Percentiles rank a stretch among this genome's conserved stretches.
Evolutionary conservation across 2,329 filamentous ascomycete genomes (phyloP).

Genomic region (Fusarium floridanum): DNA sequence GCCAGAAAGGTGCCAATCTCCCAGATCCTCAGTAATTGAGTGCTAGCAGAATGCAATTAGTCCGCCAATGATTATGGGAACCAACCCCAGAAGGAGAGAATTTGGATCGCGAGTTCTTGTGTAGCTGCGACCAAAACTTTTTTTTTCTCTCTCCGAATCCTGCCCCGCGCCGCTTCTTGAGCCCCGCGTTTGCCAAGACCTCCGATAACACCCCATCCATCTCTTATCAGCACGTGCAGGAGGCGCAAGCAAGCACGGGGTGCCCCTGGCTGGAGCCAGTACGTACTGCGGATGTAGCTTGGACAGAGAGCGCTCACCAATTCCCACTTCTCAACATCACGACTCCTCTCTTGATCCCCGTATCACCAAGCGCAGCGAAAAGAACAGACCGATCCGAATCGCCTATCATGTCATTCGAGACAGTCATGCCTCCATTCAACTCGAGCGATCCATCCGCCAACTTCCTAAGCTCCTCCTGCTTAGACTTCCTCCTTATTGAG

Average conservation of each 20-base stretch:
- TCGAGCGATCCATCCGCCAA: conserved; percentile 79
- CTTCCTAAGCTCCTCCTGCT: conserved; percentile 85
- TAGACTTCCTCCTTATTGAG: conserved; percentile 97
- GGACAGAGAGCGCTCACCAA: not conserved
- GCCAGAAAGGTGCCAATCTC: not conserved
- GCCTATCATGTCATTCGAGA: conserved; percentile 77
- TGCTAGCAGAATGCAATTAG: conserved; percentile 28
- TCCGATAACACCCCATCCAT: conserved; percentile 8
- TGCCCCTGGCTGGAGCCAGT: not conserved
- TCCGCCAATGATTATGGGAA: conserved; percentile 32
- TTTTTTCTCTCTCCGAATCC: conserved; percentile 16
- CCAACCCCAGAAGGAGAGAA: conserved; percentile 20
- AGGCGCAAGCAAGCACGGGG: not conserved
- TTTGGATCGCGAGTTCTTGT: conserved; percentile 1
- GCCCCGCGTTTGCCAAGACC: conserved; percentile 30
- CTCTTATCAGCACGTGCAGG: conserved; percentile 36
- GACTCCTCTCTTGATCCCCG: not conserved
- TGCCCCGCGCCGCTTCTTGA: conserved; percentile 23
- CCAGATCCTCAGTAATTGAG: not conserved
- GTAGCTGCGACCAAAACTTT: conserved; percentile 3
- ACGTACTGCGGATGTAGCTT: conserved; percentile 1
- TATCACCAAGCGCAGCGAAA: not conserved
- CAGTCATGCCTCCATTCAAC: conserved; percentile 76
- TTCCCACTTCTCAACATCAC: not conserved
- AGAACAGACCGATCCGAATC: not conserved